Base-by-base conservation (phyloP, 2,329 filamentous ascomycete genomes). In the Ascocoryne sarcoides region DNA sequence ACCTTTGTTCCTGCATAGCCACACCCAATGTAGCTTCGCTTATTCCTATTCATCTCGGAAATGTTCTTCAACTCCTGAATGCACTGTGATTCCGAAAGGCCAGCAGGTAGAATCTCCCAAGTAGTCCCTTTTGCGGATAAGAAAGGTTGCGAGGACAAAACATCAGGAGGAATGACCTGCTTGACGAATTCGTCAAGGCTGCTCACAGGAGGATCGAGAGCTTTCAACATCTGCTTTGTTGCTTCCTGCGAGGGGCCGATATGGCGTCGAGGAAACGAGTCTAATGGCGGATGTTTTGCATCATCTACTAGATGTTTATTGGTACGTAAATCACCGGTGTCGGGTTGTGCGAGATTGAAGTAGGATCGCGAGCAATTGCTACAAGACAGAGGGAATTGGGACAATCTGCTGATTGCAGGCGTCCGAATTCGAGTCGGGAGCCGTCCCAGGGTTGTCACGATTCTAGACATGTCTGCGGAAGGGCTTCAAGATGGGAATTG, bases 1-100 rank as follows among this genome's bases (percentile, higher is more conserved):
- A 85, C 82, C 51, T 82, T 75, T n/a, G 87, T 90, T 26, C 79
- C 82, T 50, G 90, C 87, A 70, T 95, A 96, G 43, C 90, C 90
- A 43, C 76, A 78, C 4, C 90, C 90, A 50, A 95, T 89, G 58
- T 90, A 84, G 57, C 77, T 80, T 49, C 72, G 69, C 39, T 72
- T 70, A 21, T 75, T 68, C 51, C 71, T 73, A 57, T 84, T 89
- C 52, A 76, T 67, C 15, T 48, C 52, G 2, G 75, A 70, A 51
- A 78, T 76, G 31, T 65, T 65, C 39, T 67, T 65, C 38, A 81
- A 65, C 32, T 65, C 61, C 3, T 66, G 65, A 32, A 78, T 61
- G 30, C 82, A 66, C 52, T 75, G 67, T 40, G 70, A 76, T 62
- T 87, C 82, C 2, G 76, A 56, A n/a, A n/a, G n/a, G 7, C 12